Percentiles rank a stretch among this genome's conserved stretches.
phyloP scores from a whole-genome alignment of 2,329 filamentous ascomycete species.

The Talaromyces sp. region DNA sequence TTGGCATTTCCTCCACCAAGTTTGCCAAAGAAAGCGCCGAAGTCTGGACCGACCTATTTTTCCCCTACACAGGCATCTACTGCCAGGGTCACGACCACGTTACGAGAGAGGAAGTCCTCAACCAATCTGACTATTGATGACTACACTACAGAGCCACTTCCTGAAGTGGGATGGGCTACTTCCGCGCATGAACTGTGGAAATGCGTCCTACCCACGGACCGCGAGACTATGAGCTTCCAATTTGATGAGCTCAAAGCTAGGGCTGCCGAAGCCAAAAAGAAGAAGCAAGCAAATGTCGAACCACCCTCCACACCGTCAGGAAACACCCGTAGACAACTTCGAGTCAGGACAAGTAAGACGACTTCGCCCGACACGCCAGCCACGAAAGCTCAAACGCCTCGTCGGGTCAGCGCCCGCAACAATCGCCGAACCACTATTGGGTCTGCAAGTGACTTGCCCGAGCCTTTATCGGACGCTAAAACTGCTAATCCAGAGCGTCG shows the following conservation, averaged over 20 bases:
- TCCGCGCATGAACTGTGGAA: conserved; percentile 82
- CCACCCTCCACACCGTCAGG: conserved; percentile 43
- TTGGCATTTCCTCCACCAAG: conserved; percentile 53
- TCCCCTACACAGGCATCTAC: conserved; percentile 85
- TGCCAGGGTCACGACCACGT: conserved; percentile 70
- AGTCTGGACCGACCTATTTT: conserved; percentile 67
- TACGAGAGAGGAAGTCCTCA: conserved; percentile 51
- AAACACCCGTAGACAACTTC: conserved; percentile 66
- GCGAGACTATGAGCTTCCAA: conserved; percentile 71
- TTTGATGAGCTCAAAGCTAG: conserved; percentile 75
- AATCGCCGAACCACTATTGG: conserved; percentile 61
- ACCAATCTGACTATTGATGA: conserved; percentile 42
- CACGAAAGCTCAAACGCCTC: conserved; percentile 51
- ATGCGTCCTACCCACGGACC: conserved; percentile 71
- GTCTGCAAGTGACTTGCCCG: conserved; percentile 48
- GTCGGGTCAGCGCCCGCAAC: conserved; percentile 47
- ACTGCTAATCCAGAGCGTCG: conserved; percentile 1
- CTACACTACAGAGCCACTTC: conserved; percentile 64
- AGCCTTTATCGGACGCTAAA: conserved; percentile 21
- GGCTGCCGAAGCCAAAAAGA: conserved; percentile 60
- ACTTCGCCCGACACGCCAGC: conserved; percentile 46
- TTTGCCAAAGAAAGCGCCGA: conserved; percentile 51
- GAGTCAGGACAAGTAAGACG: conserved; percentile 61
- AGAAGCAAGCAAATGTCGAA: conserved; percentile 58
- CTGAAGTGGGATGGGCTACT: conserved; percentile 79